Percentiles rank a stretch among this genome's conserved stretches.
These are phyloP conservation scores for Colletotrichum destructivum DNA, from an alignment of 2,329 filamentous ascomycete genomes.

Conservation along the genomic window DNA sequence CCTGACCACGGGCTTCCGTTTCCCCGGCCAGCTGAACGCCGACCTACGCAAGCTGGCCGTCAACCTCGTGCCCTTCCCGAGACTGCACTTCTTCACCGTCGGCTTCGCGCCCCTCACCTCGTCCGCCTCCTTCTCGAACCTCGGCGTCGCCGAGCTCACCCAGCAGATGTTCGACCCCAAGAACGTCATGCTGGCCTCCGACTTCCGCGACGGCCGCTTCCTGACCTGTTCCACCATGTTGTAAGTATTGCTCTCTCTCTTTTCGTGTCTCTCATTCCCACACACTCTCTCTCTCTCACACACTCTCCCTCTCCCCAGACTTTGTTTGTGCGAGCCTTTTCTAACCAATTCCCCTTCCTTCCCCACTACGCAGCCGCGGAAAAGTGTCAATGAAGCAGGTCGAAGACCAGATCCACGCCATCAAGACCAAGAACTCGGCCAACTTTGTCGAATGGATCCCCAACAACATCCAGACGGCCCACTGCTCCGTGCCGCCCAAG, in stretches of 20 bases:
- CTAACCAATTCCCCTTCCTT: neutral
- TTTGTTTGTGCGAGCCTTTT: no score
- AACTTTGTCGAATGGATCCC: conserved; percentile 99
- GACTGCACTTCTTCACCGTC: conserved; percentile 99
- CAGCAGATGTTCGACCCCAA: conserved; percentile 99
- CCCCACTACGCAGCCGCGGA: conserved; percentile 76
- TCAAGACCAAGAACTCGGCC: conserved; percentile 99
- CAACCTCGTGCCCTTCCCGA: conserved; percentile 99
- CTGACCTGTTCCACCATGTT: conserved; percentile 99
- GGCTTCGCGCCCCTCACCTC: conserved; percentile 95
- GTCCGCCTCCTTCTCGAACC: conserved; percentile 91
- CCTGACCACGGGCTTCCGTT: conserved; percentile 97
- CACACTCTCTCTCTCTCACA: no score
- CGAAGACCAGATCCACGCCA: conserved; percentile 99
- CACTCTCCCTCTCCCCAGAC: no score
- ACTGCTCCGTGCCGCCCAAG: conserved; percentile 97
- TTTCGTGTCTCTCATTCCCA: no score
- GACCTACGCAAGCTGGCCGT: conserved; percentile 99
- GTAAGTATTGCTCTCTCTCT: conserved; percentile 61
- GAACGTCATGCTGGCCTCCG: conserved; percentile 99
- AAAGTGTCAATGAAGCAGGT: conserved; percentile 99
- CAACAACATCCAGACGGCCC: conserved; percentile 99
- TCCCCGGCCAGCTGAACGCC: conserved; percentile 99
- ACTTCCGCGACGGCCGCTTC: conserved; percentile 99
- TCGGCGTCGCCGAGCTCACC: conserved; percentile 97